Percentiles rank a stretch among this genome's conserved stretches.
Evolutionary conservation across 2,329 filamentous ascomycete species (phyloP).

Genomic region (Xylaria sp.): DNA sequence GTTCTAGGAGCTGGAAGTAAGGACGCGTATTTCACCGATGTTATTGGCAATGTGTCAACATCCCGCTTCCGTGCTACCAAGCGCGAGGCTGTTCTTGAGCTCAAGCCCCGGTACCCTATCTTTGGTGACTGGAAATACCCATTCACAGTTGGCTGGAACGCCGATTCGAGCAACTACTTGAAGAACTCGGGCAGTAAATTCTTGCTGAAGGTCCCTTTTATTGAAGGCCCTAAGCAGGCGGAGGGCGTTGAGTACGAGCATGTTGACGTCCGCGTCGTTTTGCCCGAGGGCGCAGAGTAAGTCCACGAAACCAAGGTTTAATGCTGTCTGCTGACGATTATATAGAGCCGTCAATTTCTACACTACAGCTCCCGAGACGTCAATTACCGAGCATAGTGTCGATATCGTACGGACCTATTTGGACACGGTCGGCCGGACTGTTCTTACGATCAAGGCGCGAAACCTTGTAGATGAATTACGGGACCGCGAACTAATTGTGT

Average conservation of each 20-base stretch:
- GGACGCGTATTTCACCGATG: slow-evolving; percentile 94
- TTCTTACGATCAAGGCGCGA: slow-evolving; percentile 79
- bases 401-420: slow-evolving; percentile 88
- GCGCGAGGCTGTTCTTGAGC: slow-evolving; percentile 83
- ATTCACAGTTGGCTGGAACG: slow-evolving; percentile 96
- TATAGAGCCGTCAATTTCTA: slow-evolving; percentile 81
- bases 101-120: slow-evolving; percentile 94
- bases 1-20: slow-evolving; percentile 81
- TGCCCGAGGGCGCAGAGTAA: slow-evolving; percentile 91
- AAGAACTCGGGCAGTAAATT: slow-evolving; percentile 74
- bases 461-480: slow-evolving; percentile 93
- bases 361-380: slow-evolving; percentile 73
- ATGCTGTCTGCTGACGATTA: slow-evolving; percentile 54
- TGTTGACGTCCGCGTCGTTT: slow-evolving; percentile 80
- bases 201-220: slow-evolving; percentile 88
- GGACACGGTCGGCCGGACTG: slow-evolving; percentile 89
- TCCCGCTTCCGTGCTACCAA: slow-evolving; percentile 83
- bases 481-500: slow-evolving; percentile 83
- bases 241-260: slow-evolving; percentile 90
- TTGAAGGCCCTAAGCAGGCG: slow-evolving; percentile 86
- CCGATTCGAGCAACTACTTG: slow-evolving; percentile 80
- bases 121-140: slow-evolving; percentile 99
- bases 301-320: slow-evolving; percentile 50
- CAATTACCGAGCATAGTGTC: slow-evolving; percentile 67
- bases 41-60: slow-evolving; percentile 96